Evolutionary conservation across 2,329 filamentous ascomycete species (phyloP), one percentile per base, ranked within the genome.

Genomic region (Trichoderma endophyticum): DNA sequence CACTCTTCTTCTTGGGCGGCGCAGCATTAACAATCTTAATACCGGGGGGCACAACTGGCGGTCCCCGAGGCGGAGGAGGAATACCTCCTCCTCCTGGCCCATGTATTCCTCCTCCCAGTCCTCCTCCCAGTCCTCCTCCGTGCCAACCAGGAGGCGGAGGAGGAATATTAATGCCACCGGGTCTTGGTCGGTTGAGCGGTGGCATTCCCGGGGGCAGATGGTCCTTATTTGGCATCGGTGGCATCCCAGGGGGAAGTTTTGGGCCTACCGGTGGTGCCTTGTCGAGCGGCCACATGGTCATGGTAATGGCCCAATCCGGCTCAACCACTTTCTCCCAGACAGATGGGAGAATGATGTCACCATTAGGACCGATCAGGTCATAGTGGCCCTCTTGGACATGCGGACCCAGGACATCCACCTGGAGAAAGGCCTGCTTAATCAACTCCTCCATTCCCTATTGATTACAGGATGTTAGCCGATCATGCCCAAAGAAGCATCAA

Each of bases 251-350:
- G 12, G 75, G 74, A 8, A 75, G 70, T 69, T 75, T 77, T n/a
- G 75, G 74, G 6, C 56, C 34, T 34, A 77, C 36, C 7, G 77
- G 76, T 43, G 80, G 80, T 57, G 75, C 75, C 76, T 85, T 84
- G 11, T 88, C 85, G 81, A 86, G 84, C 2, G 87, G 87, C 87
- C 87, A 89, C 86, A 89, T 88, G 51, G 87, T 83, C 86, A 87
- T 87, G 11, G 83, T 86, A 71, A 87, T 84, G 21, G 77, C 76
- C 82, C 81, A 83, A 79, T 95, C 93, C 2, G 93, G 93, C 80
- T 95, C 87, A 66, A 96, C 85, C 59, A 93, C 91, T 76, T 90
- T 92, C 75, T 95, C 93, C 93, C 93, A 96, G 15, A 95, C 89
- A 7, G 80, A 77, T 6, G 93, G 92, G 54, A 96, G 88, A 76